These are phyloP conservation scores for Holtermanniella nyarrowii DNA, from an alignment of 768 basidiomycete genomes.

Conservation along the genomic window DNA sequence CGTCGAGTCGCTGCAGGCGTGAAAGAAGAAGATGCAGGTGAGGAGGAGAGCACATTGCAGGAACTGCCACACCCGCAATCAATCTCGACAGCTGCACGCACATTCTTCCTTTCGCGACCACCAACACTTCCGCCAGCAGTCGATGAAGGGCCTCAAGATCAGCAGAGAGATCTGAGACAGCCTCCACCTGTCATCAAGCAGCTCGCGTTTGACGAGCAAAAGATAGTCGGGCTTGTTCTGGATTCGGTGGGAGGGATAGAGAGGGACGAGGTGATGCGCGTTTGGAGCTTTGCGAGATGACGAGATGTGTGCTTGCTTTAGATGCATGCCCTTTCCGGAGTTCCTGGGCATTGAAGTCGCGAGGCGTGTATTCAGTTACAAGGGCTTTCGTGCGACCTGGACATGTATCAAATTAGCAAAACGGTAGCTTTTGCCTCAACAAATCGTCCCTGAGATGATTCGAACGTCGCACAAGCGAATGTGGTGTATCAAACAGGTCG, in stretches of 20 bases:
- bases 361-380: background rate
- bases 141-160: too few relatives aligned
- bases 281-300: background rate
- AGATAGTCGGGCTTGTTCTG: conserved; percentile 36
- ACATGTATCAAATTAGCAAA: too few relatives aligned
- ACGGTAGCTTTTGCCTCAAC: too few relatives aligned
- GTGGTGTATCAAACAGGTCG: too few relatives aligned
- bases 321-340: background rate
- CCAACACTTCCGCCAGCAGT: conserved; percentile 1
- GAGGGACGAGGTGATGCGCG: background rate
- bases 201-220: conserved; percentile 39
- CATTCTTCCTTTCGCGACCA: conserved; percentile 25
- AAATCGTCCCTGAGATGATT: background rate
- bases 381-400: background rate
- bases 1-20: background rate
- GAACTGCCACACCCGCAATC: conserved; percentile 32
- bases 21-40: background rate
- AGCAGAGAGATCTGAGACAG: too few relatives aligned
- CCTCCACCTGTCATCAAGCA: conserved; percentile 15
- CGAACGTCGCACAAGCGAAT: background rate
- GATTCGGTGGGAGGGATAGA: background rate
- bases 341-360: background rate
- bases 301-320: background rate
- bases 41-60: background rate
- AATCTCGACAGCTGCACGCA: conserved; percentile 32